Evolutionary conservation across 2,329 filamentous ascomycete species (phyloP).

Genomic region (Paecilomyces dactylethromorphus): DNA sequence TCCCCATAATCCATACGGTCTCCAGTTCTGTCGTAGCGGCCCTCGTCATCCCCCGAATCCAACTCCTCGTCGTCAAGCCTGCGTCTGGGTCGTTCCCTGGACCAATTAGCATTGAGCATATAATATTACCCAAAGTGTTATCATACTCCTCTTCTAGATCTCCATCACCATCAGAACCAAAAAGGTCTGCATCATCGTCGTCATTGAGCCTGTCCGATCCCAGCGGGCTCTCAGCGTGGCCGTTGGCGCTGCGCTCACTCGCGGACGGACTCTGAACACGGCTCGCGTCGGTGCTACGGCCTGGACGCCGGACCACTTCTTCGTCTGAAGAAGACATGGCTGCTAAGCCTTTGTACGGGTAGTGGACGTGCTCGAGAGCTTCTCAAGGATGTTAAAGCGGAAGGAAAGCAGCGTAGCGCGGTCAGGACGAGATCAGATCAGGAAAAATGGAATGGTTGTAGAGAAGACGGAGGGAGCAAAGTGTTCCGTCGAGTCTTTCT

Average conservation of each 20-base stretch:
- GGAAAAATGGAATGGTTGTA: not conserved
- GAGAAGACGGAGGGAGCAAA: not conserved
- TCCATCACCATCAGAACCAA: constrained; percentile 38
- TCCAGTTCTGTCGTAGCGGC: constrained; percentile 46
- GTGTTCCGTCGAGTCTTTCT: not conserved
- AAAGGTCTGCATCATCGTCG: constrained; percentile 37
- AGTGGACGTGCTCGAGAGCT: not conserved
- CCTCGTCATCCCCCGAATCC: constrained; percentile 58
- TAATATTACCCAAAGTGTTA: not conserved
- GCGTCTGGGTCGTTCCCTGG: constrained; percentile 29
- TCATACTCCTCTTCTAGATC: constrained; percentile 23
- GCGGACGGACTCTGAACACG: constrained; percentile 14
- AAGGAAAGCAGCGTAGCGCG: not conserved
- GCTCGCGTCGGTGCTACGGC: constrained; percentile 17
- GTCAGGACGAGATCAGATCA: not conserved
- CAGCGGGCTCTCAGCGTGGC: constrained; percentile 14
- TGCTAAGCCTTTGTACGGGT: not conserved
- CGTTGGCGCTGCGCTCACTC: constrained; percentile 18
- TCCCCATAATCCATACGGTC: constrained; percentile 40
- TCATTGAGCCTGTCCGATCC: constrained; percentile 24
- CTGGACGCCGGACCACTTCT: constrained; percentile 29
- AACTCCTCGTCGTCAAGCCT: constrained; percentile 56
- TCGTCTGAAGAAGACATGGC: constrained; percentile 34
- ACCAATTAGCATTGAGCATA: constrained; percentile 8
- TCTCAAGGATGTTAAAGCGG: not conserved